A percentile compares a stretch with the other conserved stretches of the same genome.
Evolutionary conservation across 2,329 filamentous ascomycete genomes (phyloP).

Genomic region (Delphinella strobiligena): DNA sequence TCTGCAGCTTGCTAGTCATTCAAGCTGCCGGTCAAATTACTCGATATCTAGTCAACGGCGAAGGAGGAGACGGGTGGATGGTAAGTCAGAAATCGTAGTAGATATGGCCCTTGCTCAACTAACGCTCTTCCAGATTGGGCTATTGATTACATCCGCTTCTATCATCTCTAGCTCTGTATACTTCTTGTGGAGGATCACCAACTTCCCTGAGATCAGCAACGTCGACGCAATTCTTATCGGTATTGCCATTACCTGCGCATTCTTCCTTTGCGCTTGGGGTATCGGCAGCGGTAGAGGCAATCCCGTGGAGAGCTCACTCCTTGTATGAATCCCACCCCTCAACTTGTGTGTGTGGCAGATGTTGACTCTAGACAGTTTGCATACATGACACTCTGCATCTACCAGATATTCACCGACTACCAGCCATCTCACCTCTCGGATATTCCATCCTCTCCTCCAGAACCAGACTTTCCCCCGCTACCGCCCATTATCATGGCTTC

Average conservation of each 20-base stretch:
- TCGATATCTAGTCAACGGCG: slow-evolving; percentile 84
- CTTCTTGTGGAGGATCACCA: slow-evolving; percentile 89
- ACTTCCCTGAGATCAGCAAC: slow-evolving; percentile 86
- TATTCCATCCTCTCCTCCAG: slow-evolving; percentile 37
- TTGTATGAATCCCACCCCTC: slow-evolving; percentile 30
- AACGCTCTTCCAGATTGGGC: slow-evolving; percentile 55
- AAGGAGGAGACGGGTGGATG: slow-evolving; percentile 93
- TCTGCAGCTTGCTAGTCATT: slow-evolving; percentile 91
- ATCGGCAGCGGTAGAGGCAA: slow-evolving; percentile 91
- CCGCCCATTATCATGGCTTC: slow-evolving; percentile 98
- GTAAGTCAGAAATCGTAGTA: slow-evolving; percentile 44
- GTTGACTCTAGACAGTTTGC: slow-evolving; percentile 50
- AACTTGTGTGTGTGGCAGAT: background rate
- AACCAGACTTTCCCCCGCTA: slow-evolving; percentile 89
- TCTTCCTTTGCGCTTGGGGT: slow-evolving; percentile 87
- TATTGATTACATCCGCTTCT: slow-evolving; percentile 77
- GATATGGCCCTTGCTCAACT: slow-evolving; percentile 22
- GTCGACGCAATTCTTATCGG: slow-evolving; percentile 88
- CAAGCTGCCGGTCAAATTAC: slow-evolving; percentile 92
- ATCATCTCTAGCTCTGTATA: slow-evolving; percentile 90
- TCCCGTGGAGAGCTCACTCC: slow-evolving; percentile 82
- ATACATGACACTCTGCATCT: slow-evolving; percentile 96
- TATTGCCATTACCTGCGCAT: slow-evolving; percentile 78
- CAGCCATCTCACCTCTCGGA: slow-evolving; percentile 58
- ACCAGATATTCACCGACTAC: slow-evolving; percentile 99